Base-by-base conservation (phyloP, 1,284 basidiomycete species). In the Pseudozyma thailandica region DNA sequence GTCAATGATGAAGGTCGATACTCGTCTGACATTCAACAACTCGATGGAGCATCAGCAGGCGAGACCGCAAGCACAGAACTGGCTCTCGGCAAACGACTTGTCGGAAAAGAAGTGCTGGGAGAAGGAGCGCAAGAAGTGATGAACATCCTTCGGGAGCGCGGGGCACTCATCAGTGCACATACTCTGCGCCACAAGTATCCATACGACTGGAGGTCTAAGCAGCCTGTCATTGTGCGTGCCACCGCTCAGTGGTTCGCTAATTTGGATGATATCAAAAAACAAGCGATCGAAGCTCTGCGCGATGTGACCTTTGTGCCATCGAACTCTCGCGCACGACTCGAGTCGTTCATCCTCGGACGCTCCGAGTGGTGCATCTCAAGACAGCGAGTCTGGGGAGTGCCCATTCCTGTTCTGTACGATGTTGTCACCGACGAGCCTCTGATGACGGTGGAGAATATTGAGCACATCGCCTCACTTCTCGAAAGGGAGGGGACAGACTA, bases 351-450 rank as follows among this genome's bases (percentile, higher is more conserved):
- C 30, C 86, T 86, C 3, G 91, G 90, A 0, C 91, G 96, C 4
- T 93, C 93, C 0, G 96, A 98, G 84, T 99, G 96, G 96, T 99
- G 96, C 81, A 98, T 99, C 60, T 98, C 95, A 28, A 90, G 96
- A 3, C 96, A 99, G 82, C 90, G 96, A 16, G 91, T 92, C 16
- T 98, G 96, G 96, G 96, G 96, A 28, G 93, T 98, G 1, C 96
- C 96, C 1, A 97, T 99, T 63, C 95, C 94, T 0, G 90, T 92
- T 0, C 84, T 99, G 1, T 89, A 94, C 79, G 89, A 91, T 73
- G 83, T 86, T 1, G 86, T 86, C 1, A 89, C 89, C 1, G 89
- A 89, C 47, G 86, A 87, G 52, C 62, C 80, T 2, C 81, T 93
- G 38, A 88, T 98, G 49, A 88, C 90, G 50, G 75, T 85, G 1